Conservation (phyloP, 1,139 yeast genomes). For the Yamadazyma siamensis region DNA sequence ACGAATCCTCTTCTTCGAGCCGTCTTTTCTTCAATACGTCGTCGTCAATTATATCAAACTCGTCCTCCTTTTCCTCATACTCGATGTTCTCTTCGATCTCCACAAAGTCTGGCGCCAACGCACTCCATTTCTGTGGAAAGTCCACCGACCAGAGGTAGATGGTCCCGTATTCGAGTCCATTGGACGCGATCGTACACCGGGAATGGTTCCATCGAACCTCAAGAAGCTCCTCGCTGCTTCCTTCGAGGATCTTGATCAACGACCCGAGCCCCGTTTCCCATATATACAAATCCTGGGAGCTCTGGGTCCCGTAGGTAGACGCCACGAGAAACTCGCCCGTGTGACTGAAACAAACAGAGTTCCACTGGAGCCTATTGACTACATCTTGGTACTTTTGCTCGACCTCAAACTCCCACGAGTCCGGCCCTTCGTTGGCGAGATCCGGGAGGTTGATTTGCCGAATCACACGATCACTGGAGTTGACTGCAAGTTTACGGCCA, state of each 20-base stretch:
- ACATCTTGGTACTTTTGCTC: conserved; percentile 89
- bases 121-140: conserved; percentile 94
- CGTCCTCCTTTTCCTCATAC: conserved; percentile 87
- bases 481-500: conserved; percentile 70
- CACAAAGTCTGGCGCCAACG: conserved; percentile 93
- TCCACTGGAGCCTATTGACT: conserved; percentile 88
- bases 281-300: conserved; percentile 82
- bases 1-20: conserved; percentile 64
- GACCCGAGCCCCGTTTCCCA: conserved; percentile 94
- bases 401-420: conserved; percentile 57
- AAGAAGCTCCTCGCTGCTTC: conserved; percentile 82
- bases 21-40: conserved; percentile 57
- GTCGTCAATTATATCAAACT: conserved; percentile 78
- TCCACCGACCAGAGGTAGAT: conserved; percentile 81
- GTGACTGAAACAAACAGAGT: conserved; percentile 69
- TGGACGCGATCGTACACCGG: conserved; percentile 76
- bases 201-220: conserved; percentile 85
- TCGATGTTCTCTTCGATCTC: conserved; percentile 91
- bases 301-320: conserved; percentile 73
- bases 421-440: conserved; percentile 26
- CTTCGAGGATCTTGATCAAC: conserved; percentile 82
- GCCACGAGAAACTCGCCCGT: conserved; percentile 86
- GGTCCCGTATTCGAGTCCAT: conserved; percentile 83
- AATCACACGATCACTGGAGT: conserved; percentile 79
- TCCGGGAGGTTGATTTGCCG: conserved; percentile 65